Conservation (phyloP, 2,329 filamentous ascomycete species). For the Aspergillus brunneoviolaceus region DNA sequence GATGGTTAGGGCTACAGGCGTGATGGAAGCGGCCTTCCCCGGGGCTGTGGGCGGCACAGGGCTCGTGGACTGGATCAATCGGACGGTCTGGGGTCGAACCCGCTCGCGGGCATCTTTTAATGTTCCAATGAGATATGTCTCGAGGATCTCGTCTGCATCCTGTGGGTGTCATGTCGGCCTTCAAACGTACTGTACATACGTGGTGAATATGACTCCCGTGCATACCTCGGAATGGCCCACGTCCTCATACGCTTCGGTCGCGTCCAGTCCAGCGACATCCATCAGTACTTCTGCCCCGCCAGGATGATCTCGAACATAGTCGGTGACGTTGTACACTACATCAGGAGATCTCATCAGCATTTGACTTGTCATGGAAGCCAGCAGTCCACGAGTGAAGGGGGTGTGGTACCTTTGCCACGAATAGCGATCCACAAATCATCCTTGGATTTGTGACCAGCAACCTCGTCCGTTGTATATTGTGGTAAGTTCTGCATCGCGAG, state of each 20-base stretch:
- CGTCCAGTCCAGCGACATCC: constrained; percentile 43
- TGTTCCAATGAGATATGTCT: constrained; percentile 37
- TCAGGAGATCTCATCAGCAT: too few relatives aligned
- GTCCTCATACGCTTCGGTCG: constrained; percentile 42
- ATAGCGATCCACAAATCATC: constrained; percentile 57
- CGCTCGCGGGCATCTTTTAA: constrained; percentile 28
- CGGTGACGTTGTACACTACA: constrained; percentile 47
- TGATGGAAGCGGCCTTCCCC: constrained; percentile 14
- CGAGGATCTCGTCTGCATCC: constrained; percentile 42
- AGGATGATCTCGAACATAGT: constrained; percentile 60
- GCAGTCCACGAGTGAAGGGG: too few relatives aligned
- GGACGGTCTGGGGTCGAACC: constrained; percentile 21
- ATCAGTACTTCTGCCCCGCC: constrained; percentile 40
- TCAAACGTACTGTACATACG: too few relatives aligned
- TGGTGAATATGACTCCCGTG: background rate
- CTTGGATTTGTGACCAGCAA: constrained; percentile 52
- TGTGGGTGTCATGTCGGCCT: constrained; percentile 11
- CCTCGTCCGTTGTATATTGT: constrained; percentile 30
- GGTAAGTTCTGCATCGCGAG: constrained; percentile 8
- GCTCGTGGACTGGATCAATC: constrained; percentile 18
- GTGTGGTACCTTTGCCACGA: constrained; percentile 52
- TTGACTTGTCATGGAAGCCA: too few relatives aligned
- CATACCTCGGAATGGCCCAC: constrained; percentile 40
- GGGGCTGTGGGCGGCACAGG: constrained; percentile 11
- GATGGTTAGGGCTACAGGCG: background rate